phyloP scores from a whole-genome alignment of 352 stramenopile species.

The Phytopythium helicoides region DNA sequence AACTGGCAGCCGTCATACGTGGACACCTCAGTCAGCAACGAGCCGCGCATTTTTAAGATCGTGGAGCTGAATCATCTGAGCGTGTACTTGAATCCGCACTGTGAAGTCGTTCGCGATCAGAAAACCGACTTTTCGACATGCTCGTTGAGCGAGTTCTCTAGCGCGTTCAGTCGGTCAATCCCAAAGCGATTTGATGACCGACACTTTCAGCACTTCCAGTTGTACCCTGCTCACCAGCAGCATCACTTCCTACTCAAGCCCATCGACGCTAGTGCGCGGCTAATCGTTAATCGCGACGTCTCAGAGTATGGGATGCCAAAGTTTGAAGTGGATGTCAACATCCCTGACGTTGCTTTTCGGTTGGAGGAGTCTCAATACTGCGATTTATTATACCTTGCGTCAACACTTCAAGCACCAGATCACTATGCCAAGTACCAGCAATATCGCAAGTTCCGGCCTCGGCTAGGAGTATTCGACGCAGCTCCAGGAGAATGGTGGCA shows the following conservation, averaged over 20 bases:
- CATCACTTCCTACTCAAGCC: conserved; percentile 87
- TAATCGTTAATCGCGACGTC: conserved; percentile 84
- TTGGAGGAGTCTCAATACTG: conserved; percentile 88
- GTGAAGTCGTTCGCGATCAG: conserved; percentile 54
- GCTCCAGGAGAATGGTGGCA: conserved; percentile 68
- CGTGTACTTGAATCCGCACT: conserved; percentile 83
- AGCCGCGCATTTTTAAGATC: conserved; percentile 88
- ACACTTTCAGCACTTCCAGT: conserved; percentile 53
- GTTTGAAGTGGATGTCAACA: conserved; percentile 79
- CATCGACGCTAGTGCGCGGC: conserved; percentile 69
- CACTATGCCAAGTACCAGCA: conserved; percentile 79
- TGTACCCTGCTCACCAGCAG: conserved; percentile 70
- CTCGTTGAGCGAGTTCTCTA: conserved; percentile 74
- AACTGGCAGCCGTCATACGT: conserved; percentile 87
- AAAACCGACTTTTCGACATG: conserved; percentile 65
- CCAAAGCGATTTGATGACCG: conserved; percentile 82
- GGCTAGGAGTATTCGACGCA: conserved; percentile 45
- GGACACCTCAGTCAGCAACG: conserved; percentile 70
- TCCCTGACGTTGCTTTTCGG: conserved; percentile 75
- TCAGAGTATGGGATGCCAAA: conserved; percentile 73
- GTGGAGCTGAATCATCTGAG: conserved; percentile 87
- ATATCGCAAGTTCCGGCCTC: conserved; percentile 70
- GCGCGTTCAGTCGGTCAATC: conserved; percentile 73
- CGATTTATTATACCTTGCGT: conserved; percentile 77
- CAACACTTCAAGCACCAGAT: conserved; percentile 64